These are phyloP conservation scores for Rhipidocladum racemiflorum DNA, from an alignment of 176 grass and related monocot species.

Conservation along the genomic window DNA sequence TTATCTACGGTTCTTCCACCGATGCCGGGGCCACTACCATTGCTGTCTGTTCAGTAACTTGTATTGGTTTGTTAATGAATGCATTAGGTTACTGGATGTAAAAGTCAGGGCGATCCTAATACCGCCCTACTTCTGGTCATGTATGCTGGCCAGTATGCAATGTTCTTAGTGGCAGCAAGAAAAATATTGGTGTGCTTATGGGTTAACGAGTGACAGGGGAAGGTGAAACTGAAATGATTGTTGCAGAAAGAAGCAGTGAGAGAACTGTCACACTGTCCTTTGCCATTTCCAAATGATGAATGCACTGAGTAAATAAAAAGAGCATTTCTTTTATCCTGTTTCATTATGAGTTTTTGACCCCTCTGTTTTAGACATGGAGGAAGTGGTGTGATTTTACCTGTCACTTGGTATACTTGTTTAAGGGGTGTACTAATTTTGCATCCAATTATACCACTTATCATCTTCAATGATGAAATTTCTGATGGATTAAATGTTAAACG, in stretches of 20 bases:
- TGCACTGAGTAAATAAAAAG: background rate
- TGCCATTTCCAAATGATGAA: background rate
- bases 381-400: background rate
- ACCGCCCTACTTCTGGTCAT: background rate
- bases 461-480: background rate
- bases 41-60: background rate
- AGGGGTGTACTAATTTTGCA: background rate
- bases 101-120: background rate
- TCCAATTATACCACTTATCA: background rate
- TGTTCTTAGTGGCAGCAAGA: background rate
- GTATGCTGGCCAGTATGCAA: background rate
- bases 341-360: background rate
- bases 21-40: background rate
- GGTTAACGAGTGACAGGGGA: background rate
- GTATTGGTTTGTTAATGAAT: background rate
- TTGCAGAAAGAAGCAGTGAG: background rate
- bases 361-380: background rate
- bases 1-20: background rate
- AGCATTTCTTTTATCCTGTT: background rate
- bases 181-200: background rate
- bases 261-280: background rate
- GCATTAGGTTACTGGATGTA: background rate
- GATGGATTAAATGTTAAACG: background rate
- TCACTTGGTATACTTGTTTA: conserved; percentile 1
- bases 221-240: background rate